Evolutionary conservation across 768 basidiomycete genomes (phyloP), one percentile per base, ranked within the genome.

Genomic region (Termitomyces sp.): DNA sequence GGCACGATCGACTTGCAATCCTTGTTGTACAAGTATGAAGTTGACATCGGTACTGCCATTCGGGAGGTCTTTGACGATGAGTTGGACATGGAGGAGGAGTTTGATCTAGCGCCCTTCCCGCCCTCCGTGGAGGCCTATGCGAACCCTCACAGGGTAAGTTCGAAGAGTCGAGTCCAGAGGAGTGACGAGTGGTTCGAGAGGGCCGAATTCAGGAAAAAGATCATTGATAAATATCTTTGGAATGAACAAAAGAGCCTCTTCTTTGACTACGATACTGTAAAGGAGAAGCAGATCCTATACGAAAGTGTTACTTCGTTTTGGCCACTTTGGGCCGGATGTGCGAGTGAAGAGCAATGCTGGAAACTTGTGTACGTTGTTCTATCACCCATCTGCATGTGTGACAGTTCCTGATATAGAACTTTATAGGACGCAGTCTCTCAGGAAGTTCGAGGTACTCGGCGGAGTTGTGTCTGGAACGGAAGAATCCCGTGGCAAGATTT

Each of bases 11-110:
- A 99, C 68, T 75, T 99, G 60, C 95, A 98, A 74, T 84, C 94
- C 45, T 77, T 99, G 66, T 76, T 99, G 43, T 99, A 96, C 84
- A 99, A 99, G 79, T 98, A 98, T 63, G 96, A 99, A 70, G 82
- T 94, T 56, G 96, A 99, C 66, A 98, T 99, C 57, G 97, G 93
- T n/a, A 95, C 93, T 10, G 94, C 94, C 23, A 98, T 99, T 66
- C 84, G 88, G 54, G 94, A 97, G 68, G 87, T 97, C 56, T 98
- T 98, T 63, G 91, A 90, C 63, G 94, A 95, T 66, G 84, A 91
- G 68, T 76, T 99, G 50, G 90, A 95, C 50, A 71, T 99, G 51
- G 93, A 94, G 50, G 93, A 98, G 63, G 92, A 95, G 55, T 99
- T 98, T 69, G 76, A 84, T 2, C 76, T 99, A 45, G 83, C 91